Evolutionary conservation across 768 basidiomycete genomes (phyloP).

Genomic region (Lyophyllum decastes): DNA sequence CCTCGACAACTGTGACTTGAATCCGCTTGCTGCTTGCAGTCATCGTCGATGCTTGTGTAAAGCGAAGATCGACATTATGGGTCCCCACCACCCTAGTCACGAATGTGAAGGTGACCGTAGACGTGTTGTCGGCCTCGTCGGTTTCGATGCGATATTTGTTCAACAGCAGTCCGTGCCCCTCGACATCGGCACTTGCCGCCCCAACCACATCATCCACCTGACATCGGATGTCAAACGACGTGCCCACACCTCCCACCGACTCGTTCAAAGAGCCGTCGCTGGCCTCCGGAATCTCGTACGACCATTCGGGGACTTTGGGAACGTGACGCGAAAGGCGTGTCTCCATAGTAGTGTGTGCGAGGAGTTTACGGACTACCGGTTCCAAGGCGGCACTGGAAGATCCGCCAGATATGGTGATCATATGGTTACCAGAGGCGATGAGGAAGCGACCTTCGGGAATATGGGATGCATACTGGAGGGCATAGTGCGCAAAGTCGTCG

Average conservation of each 20-base stretch:
- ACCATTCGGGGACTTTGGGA: neutral
- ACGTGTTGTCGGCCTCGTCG: neutral
- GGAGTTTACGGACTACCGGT: neutral
- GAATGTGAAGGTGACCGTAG: neutral
- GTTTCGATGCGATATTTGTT: neutral
- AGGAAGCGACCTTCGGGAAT: neutral
- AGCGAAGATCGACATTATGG: neutral
- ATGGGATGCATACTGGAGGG: neutral
- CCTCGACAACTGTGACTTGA: neutral
- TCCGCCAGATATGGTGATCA: neutral
- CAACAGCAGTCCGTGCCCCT: neutral
- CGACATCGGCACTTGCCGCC: neutral
- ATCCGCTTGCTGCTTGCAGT: neutral
- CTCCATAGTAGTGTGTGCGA: neutral
- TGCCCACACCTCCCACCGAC: neutral
- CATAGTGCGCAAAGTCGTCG: neutral
- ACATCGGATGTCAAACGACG: neutral
- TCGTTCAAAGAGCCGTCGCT: neutral
- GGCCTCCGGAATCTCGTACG: neutral
- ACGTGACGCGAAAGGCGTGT: neutral
- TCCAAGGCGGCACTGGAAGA: neutral
- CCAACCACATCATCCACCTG: neutral
- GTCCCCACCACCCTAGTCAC: neutral
- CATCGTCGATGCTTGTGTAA: neutral
- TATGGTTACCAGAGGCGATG: neutral